Evolutionary conservation across 768 basidiomycete genomes (phyloP).

Genomic region (Rhodotorula toruloides): DNA sequence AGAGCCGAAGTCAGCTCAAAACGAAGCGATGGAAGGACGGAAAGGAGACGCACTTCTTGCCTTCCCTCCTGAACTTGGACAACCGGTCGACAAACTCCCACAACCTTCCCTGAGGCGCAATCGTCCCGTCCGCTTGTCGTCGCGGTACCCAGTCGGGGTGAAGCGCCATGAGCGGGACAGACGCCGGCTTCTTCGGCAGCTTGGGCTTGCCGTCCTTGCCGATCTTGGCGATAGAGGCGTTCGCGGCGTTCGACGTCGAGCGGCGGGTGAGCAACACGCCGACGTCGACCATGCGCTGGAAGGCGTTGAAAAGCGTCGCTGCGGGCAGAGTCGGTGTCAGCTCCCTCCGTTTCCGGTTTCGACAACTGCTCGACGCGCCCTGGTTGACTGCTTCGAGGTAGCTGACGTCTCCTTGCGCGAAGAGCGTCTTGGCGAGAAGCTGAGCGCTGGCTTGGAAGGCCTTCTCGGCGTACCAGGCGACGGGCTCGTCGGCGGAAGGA

Average conservation of each 20-base stretch:
- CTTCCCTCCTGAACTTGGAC: conserved; percentile 39
- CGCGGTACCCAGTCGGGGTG: conserved; percentile 37
- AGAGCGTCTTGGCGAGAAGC: conserved; percentile 33
- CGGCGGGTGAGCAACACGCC: conserved; percentile 35
- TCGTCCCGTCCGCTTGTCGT: conserved; percentile 14
- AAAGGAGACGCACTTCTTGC: conserved; percentile 31
- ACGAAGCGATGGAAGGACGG: not conserved
- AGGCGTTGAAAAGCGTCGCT: conserved; percentile 40
- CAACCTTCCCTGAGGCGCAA: conserved; percentile 27
- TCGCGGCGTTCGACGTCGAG: not conserved
- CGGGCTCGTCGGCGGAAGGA: not conserved
- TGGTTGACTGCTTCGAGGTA: conserved; percentile 41
- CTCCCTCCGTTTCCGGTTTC: no score
- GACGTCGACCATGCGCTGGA: conserved; percentile 36
- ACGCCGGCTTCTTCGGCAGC: conserved; percentile 20
- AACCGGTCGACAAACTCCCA: conserved; percentile 37
- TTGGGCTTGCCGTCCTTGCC: not conserved
- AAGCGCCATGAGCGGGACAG: conserved; percentile 35
- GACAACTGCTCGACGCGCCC: not conserved
- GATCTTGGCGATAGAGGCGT: not conserved
- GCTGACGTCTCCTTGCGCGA: conserved; percentile 38
- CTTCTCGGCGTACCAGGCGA: conserved; percentile 34
- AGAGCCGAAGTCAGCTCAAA: not conserved
- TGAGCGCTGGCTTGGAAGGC: conserved; percentile 27
- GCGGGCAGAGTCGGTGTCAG: no score